Percentiles rank a stretch among this genome's conserved stretches.
Evolutionary conservation across 331 rosid genomes (phyloP).

Genomic region (Malus hybrid): DNA sequence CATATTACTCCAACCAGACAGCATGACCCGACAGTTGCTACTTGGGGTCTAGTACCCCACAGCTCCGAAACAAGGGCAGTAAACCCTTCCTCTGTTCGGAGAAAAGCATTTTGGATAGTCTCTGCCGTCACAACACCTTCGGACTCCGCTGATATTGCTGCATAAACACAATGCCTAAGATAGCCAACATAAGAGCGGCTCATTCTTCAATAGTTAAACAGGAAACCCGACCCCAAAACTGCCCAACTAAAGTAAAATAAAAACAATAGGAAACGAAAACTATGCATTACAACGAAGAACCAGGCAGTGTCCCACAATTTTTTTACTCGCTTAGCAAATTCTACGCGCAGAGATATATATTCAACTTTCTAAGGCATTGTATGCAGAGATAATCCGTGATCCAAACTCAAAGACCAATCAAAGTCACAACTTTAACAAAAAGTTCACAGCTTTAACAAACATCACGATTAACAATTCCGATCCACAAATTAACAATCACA

Average conservation of each 20-base stretch:
- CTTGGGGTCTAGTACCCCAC: conserved; percentile 49
- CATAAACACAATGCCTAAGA: conserved; percentile 54
- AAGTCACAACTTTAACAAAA: conserved; percentile 6
- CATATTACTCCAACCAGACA: conserved; percentile 79
- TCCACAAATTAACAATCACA: background rate
- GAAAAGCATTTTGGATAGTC: conserved; percentile 58
- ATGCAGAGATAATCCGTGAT: conserved; percentile 8
- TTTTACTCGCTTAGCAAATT: background rate
- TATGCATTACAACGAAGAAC: background rate
- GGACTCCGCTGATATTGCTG: conserved; percentile 49
- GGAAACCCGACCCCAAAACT: background rate
- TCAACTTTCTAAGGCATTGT: background rate
- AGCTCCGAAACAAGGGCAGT: conserved; percentile 53
- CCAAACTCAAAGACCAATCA: conserved; percentile 17
- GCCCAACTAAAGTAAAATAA: background rate
- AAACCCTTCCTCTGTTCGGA: conserved; percentile 65
- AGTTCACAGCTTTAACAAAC: conserved; percentile 8
- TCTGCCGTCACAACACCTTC: conserved; percentile 52
- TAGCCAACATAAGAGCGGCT: conserved; percentile 37
- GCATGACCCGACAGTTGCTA: conserved; percentile 75
- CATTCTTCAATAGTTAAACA: conserved; percentile 20
- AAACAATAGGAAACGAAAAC: background rate
- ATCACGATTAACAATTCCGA: background rate
- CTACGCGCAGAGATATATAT: background rate
- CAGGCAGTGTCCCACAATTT: background rate